Base-by-base conservation (phyloP, 2,329 filamentous ascomycete species). In the Graphilbum fragrans region DNA sequence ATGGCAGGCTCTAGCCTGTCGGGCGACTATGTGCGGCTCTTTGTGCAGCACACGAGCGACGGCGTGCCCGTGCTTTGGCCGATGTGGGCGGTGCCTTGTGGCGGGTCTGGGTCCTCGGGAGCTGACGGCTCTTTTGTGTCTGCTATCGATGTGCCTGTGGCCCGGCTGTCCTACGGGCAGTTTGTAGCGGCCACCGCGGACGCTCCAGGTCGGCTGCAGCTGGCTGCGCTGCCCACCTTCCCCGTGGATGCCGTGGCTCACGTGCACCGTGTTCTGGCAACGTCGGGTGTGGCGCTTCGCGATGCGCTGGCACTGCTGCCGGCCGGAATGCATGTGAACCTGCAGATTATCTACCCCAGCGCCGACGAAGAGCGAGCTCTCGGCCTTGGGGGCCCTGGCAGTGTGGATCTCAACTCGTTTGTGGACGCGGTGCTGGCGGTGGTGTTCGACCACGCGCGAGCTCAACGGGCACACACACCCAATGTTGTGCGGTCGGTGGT, bases 1-100 rank as follows among this genome's bases (percentile, higher is more conserved):
- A 86, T 98, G 17, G 96, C 90, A 0, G 92, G 90, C 1, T 96
- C 90, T 10, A 96, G 90, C 62, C 62, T 98, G 42, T 93, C 86
- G 3, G 92, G 92, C n/a, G 85, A 96, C 54, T 96, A 96, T 58
- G 80, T 94, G 20, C 78, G 88, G 42, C 65, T 98, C 8, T 94
- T 87, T 55, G 84, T 96, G 20, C 92, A 98, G 55, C 74, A 94
- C 50, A 96, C 90, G 1, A 81, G 78, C 45, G 92, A 98, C 56
- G 81, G 82, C 2, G 66, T 93, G 1, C 87, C 90, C 0, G 83
- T 98, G 2, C 67, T 96, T 21, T 94, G 86, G 72, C 88, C 88
- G 5, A 72, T 72, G 44, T 95, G 90, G 80, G 84, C 81, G 9
- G 75, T 94, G 46, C 81, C 79, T 4, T 42, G 40, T 19, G 32